Evolutionary conservation across 352 stramenopile genomes (phyloP).

Genomic region (Thraustochytrium sp.): DNA sequence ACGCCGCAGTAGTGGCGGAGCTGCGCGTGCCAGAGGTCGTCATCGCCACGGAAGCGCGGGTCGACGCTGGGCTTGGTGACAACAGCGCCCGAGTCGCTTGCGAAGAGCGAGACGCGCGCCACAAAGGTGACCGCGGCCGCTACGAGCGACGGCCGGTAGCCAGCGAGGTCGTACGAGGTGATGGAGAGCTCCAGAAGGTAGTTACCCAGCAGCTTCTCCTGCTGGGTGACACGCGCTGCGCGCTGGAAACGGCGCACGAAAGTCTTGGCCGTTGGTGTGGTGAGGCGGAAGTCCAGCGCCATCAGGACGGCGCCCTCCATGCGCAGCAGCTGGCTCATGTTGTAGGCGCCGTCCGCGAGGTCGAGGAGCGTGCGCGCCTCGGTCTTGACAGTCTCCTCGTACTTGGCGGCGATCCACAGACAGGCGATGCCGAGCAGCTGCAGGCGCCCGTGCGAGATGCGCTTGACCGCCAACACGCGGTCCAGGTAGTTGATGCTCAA

Average conservation of each 20-base stretch:
- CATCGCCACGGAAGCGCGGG: background rate
- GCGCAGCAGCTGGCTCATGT: constrained; percentile 55
- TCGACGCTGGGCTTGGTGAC: background rate
- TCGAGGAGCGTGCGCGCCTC: constrained; percentile 61
- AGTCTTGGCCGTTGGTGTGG: constrained; percentile 56
- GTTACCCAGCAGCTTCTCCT: constrained; percentile 15
- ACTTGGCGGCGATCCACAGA: constrained; percentile 67
- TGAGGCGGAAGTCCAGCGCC: constrained; percentile 59
- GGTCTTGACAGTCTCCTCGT: constrained; percentile 60
- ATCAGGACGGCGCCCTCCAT: constrained; percentile 62
- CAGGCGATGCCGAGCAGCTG: constrained; percentile 60
- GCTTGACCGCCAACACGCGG: constrained; percentile 49
- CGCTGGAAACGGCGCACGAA: constrained; percentile 58
- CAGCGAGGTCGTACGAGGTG: background rate
- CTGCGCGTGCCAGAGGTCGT: background rate
- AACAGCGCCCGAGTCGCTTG: background rate
- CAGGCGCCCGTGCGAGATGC: constrained; percentile 48
- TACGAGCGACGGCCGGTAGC: background rate
- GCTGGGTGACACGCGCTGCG: background rate
- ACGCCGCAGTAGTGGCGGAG: constrained; percentile 24
- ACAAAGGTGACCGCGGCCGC: background rate
- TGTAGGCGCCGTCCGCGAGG: constrained; percentile 68
- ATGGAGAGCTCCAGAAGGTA: constrained; percentile 13
- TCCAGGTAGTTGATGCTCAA: constrained; percentile 52
- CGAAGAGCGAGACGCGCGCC: background rate